Evolutionary conservation across 805 yeast species (phyloP).

Genomic region (Tetrapisispora namnaoensis): DNA sequence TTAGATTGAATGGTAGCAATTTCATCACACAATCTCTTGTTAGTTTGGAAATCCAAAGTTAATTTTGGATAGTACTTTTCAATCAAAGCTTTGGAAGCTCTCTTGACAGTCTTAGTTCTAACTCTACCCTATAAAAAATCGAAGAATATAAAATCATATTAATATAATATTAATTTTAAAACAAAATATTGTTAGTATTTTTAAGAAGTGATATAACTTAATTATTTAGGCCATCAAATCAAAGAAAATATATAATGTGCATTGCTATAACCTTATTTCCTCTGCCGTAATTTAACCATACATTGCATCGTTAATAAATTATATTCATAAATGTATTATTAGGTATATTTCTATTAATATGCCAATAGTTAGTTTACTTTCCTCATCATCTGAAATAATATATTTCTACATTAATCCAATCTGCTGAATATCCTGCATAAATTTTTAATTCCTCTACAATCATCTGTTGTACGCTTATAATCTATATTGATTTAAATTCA

Average conservation of each 20-base stretch:
- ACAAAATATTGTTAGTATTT: constrained; percentile 1
- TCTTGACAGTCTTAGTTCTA: constrained; percentile 99
- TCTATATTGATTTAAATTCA: too few species aligned
- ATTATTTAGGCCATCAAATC: background rate
- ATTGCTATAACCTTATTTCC: background rate
- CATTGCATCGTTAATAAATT: too few species aligned
- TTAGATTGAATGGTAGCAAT: constrained; percentile 98
- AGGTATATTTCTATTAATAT: too few species aligned
- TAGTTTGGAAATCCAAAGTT: constrained; percentile 98
- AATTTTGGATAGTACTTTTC: constrained; percentile 99
- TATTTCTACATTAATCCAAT: too few species aligned
- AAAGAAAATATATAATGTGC: background rate
- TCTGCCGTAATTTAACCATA: too few species aligned
- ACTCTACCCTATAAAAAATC: constrained; percentile 79
- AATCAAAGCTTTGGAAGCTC: constrained; percentile 99
- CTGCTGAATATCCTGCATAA: too few species aligned
- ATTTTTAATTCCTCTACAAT: too few species aligned
- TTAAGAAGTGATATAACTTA: background rate
- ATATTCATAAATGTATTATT: too few species aligned
- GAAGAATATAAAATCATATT: background rate
- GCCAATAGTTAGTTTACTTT: too few species aligned
- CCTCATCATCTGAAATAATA: too few species aligned
- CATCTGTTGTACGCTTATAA: too few species aligned
- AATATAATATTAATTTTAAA: background rate
- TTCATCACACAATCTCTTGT: constrained; percentile 98